Evolutionary conservation across 345 rosid genomes (phyloP), one percentile per base, ranked within the genome.

Genomic region (Heritiera littoralis): DNA sequence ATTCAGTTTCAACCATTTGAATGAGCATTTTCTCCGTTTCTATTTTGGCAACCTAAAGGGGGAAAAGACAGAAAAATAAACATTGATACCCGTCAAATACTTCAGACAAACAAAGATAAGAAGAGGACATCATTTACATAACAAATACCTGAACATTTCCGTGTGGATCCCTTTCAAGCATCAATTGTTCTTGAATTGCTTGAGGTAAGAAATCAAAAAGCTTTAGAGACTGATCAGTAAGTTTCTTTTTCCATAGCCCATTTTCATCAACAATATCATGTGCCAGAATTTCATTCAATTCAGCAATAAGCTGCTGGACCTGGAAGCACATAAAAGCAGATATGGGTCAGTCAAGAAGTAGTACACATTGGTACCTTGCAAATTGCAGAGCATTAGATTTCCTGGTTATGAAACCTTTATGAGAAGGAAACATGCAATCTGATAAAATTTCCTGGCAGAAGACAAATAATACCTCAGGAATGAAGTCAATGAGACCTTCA

Each of bases 81-180:
- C 43, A 66, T 55, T 15, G 59, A 43, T 69, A n/a, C 6, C 46
- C 23, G 1, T 49, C 43, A 10, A 63, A 12, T 73, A 72, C 60
- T 48, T n/a, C 10, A 74, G 23, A 35, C 1, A 56, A 76, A 8
- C 64, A 61, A 79, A 76, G 78, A 67, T 77, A 30, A n/a, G 49
- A 32, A 65, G 51, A 58, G 28, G 5, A 17, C 58, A 23, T 23
- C 28, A 23, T 23, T 23, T 23, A 23, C 10, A 56, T 61, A 45
- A 59, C 46, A 86, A 32, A 58, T 80, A 91, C 99, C 98, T 96
- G 99, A 78, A 96, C 99, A 81, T 96, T 96, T 83, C 99, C 99
- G 85, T 96, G 99, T 54, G 98, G 99, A 87, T 96, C 99, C 86
- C 99, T 90, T 86, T 96, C 99, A 81, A 96, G 97, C 90, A 96